phyloP scores from a whole-genome alignment of 306 rosid genomes.

The Prinsepia uniflora region DNA sequence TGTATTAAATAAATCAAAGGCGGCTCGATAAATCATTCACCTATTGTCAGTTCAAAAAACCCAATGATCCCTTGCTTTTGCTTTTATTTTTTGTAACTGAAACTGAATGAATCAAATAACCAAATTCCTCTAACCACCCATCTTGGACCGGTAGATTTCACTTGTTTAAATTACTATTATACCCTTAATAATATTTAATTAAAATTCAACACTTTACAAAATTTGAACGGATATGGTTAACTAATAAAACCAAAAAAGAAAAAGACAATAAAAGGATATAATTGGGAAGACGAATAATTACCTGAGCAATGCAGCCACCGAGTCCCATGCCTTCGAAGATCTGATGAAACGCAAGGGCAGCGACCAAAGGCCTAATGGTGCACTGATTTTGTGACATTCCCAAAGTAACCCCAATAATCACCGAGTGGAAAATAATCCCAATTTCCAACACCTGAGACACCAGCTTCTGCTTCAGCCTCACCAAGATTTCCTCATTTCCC shows the following conservation, averaged over 20 bases:
- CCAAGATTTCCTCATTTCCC: conserved; percentile 28
- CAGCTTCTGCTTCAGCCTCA: conserved; percentile 63
- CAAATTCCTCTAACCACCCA: no score
- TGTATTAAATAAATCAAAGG: no score
- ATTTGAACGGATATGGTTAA: not conserved
- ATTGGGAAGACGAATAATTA: not conserved
- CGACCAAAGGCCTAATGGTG: conserved; percentile 78
- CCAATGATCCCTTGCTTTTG: no score
- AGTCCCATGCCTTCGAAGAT: conserved; percentile 96
- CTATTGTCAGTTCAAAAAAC: no score
- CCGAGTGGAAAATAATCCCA: conserved; percentile 90
- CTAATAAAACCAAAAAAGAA: not conserved
- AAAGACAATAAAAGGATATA: not conserved
- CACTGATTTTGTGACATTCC: conserved; percentile 97
- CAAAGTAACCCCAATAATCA: conserved; percentile 83
- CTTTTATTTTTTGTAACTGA: no score
- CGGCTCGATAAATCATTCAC: no score
- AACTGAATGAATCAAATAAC: no score
- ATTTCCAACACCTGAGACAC: conserved; percentile 87
- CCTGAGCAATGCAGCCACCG: conserved; percentile 98
- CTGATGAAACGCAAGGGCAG: conserved; percentile 90
- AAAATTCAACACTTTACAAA: no score
- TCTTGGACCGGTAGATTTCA: no score
- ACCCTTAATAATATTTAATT: no score
- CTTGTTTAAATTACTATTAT: no score